Evolutionary conservation across 225 moss, liverwort and hornwort genomes (phyloP).

Genomic region (Ulota crispa): DNA sequence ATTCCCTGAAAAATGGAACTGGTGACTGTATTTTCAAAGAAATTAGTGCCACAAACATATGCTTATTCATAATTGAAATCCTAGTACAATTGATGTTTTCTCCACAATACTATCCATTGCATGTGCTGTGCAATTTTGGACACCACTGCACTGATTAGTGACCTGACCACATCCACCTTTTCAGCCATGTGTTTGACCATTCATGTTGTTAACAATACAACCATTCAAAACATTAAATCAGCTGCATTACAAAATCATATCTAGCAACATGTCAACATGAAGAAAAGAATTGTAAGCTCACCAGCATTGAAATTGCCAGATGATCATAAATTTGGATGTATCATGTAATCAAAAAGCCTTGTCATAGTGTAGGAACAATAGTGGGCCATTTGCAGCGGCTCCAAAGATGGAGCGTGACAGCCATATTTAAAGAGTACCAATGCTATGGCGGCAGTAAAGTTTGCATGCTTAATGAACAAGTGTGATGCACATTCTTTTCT

Average conservation of each 20-base stretch:
- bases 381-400: conserved; percentile 65
- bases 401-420: conserved; percentile 67
- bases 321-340: neutral
- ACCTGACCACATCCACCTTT: neutral
- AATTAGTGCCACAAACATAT: neutral
- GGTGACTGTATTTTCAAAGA: neutral
- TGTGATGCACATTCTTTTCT: too few species aligned
- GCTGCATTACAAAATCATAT: too few species aligned
- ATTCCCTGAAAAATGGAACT: neutral
- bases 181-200: neutral
- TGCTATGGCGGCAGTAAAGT: conserved; percentile 67
- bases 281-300: neutral
- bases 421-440: conserved; percentile 68
- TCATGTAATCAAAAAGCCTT: conserved; percentile 8
- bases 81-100: conserved; percentile 58
- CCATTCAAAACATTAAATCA: too few species aligned
- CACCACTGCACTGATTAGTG: conserved; percentile 80
- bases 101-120: conserved; percentile 90
- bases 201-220: neutral
- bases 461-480: too few species aligned
- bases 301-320: conserved; percentile 5
- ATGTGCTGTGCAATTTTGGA: conserved; percentile 99
- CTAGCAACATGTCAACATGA: neutral
- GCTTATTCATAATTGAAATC: neutral
- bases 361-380: conserved; percentile 52